Conservation (phyloP, 495 filamentous ascomycete genomes). For the Lasiosphaeria hispida region DNA sequence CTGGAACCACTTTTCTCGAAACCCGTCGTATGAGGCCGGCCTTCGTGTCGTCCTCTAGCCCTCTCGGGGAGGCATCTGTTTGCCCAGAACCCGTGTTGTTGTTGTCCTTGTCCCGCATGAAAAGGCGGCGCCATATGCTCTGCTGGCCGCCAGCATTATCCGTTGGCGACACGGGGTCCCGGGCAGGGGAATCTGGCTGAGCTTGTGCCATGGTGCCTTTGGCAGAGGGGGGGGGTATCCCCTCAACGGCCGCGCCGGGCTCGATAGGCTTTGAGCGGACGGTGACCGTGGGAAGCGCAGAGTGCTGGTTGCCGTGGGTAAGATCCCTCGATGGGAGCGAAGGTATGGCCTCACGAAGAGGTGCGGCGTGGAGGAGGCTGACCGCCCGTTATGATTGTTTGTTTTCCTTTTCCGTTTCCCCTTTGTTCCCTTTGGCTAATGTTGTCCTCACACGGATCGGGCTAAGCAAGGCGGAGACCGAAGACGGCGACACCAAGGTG, state of each 20-base stretch:
- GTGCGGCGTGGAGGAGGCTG: background rate
- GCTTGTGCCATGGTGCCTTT: constrained; percentile 27
- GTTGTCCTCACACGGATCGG: background rate
- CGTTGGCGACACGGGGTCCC: constrained; percentile 13
- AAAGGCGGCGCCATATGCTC: constrained; percentile 27
- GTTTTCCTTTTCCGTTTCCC: background rate
- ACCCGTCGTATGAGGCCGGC: constrained; percentile 44
- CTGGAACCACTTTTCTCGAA: constrained; percentile 73
- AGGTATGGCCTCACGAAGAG: background rate
- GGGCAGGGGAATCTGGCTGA: constrained; percentile 9
- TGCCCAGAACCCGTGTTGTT: constrained; percentile 1
- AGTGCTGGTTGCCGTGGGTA: background rate
- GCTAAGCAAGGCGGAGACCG: constrained; percentile 3
- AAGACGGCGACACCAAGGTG: constrained; percentile 1
- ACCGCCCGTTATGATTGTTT: background rate
- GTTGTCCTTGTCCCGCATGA: constrained; percentile 23
- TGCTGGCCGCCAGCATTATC: constrained; percentile 21
- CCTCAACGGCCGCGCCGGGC: background rate
- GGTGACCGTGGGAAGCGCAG: background rate
- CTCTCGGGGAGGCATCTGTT: constrained; percentile 8
- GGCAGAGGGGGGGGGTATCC: constrained; percentile 8
- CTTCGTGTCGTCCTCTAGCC: constrained; percentile 16
- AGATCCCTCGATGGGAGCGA: background rate
- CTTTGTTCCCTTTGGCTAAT: background rate
- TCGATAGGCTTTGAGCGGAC: constrained; percentile 1